These are phyloP conservation scores for Aspergillus asperescens DNA, from an alignment of 495 filamentous ascomycete genomes.

Conservation along the genomic window DNA sequence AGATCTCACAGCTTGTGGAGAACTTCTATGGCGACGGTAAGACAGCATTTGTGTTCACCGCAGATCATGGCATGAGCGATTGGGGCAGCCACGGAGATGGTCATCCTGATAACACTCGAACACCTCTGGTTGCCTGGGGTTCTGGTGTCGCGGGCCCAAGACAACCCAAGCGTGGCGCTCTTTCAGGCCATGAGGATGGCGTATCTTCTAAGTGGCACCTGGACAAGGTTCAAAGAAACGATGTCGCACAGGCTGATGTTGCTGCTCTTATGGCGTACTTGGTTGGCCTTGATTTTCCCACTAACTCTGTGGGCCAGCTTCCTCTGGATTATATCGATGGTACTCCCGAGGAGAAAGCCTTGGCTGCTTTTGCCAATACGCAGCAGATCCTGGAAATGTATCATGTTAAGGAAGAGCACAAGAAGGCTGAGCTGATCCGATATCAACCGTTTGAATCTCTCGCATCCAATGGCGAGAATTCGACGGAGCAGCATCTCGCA, in stretches of 20 bases:
- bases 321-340: conserved; percentile 77
- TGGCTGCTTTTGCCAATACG: conserved; percentile 81
- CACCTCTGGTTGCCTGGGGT: conserved; percentile 90
- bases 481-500: conserved; percentile 61
- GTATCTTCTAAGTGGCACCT: conserved; percentile 87
- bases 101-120: conserved; percentile 95
- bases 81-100: conserved; percentile 97
- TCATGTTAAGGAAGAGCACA: conserved; percentile 84
- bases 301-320: conserved; percentile 93
- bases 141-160: conserved; percentile 80
- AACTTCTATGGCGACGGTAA: conserved; percentile 89
- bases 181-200: conserved; percentile 84
- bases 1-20: conserved; percentile 74
- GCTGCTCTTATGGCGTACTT: conserved; percentile 96
- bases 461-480: conserved; percentile 52
- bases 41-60: conserved; percentile 95
- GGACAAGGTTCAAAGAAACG: conserved; percentile 72
- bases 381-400: conserved; percentile 95
- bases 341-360: conserved; percentile 67
- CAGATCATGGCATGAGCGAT: conserved; percentile 98
- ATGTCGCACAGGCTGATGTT: conserved; percentile 92
- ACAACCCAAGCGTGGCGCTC: conserved; percentile 44
- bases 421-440: conserved; percentile 64
- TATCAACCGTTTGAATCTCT: conserved; percentile 67
- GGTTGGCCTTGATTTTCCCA: conserved; percentile 84